A percentile compares a stretch with the other conserved stretches of the same genome.
Evolutionary conservation across 805 yeast species (phyloP).

Genomic region (Vanderwaltozyma tropicalis): DNA sequence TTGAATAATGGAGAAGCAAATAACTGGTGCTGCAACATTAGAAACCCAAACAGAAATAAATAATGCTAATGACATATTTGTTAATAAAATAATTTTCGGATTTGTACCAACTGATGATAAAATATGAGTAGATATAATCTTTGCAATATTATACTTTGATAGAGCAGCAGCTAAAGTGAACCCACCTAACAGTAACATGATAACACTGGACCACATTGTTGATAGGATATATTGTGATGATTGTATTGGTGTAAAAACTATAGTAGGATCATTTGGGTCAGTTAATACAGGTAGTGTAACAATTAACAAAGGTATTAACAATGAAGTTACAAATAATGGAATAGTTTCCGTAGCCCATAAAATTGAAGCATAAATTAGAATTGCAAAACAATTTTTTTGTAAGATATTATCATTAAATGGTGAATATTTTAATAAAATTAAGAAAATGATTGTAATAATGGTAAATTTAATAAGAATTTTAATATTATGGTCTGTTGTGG

Average conservation of each 20-base stretch:
- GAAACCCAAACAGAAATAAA: slow-evolving; percentile 92
- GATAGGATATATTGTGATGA: slow-evolving; percentile 64
- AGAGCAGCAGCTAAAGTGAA: slow-evolving; percentile 91
- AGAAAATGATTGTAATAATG: slow-evolving; percentile 40
- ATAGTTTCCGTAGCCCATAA: slow-evolving; percentile 81
- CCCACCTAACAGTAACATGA: slow-evolving; percentile 84
- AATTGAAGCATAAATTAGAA: slow-evolving; percentile 69
- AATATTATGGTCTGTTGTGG: not conserved
- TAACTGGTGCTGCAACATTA: slow-evolving; percentile 94
- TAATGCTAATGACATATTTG: slow-evolving; percentile 79
- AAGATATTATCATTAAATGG: slow-evolving; percentile 50
- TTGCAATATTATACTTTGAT: slow-evolving; percentile 84
- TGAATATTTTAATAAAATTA: slow-evolving; percentile 34
- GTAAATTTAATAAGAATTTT: slow-evolving; percentile 32
- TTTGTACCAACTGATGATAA: slow-evolving; percentile 76
- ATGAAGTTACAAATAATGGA: slow-evolving; percentile 61
- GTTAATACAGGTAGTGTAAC: slow-evolving; percentile 63
- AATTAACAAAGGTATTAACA: slow-evolving; percentile 70
- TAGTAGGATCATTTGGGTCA: slow-evolving; percentile 36
- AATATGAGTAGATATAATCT: slow-evolving; percentile 70
- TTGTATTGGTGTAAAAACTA: slow-evolving; percentile 48
- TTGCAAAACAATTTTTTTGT: slow-evolving; percentile 72
- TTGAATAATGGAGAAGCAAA: slow-evolving; percentile 83
- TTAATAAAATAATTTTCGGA: slow-evolving; percentile 64
- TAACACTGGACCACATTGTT: slow-evolving; percentile 92